Evolutionary conservation across 345 rosid species (phyloP).

Genomic region (Carallia pectinifolia): DNA sequence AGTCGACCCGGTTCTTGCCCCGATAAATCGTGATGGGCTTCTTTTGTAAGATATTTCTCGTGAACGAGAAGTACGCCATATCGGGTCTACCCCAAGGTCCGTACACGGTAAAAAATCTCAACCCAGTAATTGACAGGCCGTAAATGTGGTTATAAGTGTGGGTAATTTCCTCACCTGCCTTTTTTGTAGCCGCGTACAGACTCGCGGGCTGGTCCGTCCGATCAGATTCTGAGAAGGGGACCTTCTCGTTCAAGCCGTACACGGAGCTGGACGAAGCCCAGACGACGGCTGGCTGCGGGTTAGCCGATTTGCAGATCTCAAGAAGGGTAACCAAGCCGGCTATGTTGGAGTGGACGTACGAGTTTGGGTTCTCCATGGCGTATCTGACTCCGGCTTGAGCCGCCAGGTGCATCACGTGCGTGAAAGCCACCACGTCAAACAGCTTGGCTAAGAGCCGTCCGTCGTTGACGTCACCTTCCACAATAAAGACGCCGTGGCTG

Average conservation of each 20-base stretch:
- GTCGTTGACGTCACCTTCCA: slow-evolving; percentile 37
- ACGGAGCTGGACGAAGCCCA: slow-evolving; percentile 43
- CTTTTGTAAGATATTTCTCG: slow-evolving; percentile 35
- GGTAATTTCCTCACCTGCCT: slow-evolving; percentile 43
- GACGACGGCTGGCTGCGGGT: slow-evolving; percentile 36
- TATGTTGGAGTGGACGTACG: slow-evolving; percentile 33
- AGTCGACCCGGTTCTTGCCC: slow-evolving; percentile 27
- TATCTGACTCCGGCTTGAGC: slow-evolving; percentile 45
- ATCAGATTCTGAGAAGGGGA: slow-evolving; percentile 38
- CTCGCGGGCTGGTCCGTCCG: slow-evolving; percentile 44
- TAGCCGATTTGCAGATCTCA: slow-evolving; percentile 26
- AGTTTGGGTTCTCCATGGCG: slow-evolving; percentile 40
- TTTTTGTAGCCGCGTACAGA: slow-evolving; percentile 40
- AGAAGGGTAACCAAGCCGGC: slow-evolving; percentile 34
- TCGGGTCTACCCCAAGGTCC: slow-evolving; percentile 45
- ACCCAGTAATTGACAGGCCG: slow-evolving; percentile 37
- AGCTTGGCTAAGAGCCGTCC: slow-evolving; percentile 26
- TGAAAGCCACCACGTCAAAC: slow-evolving; percentile 33
- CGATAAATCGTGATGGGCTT: slow-evolving; percentile 35
- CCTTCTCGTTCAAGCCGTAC: slow-evolving; percentile 35
- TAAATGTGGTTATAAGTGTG: slow-evolving; percentile 39
- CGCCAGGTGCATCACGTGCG: slow-evolving; percentile 41
- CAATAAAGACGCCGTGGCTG: slow-evolving; percentile 24
- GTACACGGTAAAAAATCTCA: slow-evolving; percentile 38
- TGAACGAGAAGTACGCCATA: slow-evolving; percentile 42